Evolutionary conservation across 768 basidiomycete genomes (phyloP).

Genomic region (Auriscalpium orientale): DNA sequence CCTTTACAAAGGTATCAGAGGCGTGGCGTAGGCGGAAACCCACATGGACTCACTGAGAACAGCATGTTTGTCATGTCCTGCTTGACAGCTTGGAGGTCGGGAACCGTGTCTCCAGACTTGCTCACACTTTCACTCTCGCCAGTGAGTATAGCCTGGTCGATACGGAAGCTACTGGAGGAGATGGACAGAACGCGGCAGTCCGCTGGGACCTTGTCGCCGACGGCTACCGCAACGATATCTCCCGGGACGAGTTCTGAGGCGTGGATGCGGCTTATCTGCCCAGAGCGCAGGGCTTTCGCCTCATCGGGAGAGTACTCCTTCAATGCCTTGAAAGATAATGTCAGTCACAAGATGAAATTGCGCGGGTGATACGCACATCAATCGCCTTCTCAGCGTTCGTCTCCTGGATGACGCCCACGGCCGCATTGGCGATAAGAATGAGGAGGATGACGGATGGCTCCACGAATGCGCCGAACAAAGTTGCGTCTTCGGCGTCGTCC

Average conservation of each 20-base stretch:
- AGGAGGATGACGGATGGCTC: conserved; percentile 93
- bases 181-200: conserved; percentile 88
- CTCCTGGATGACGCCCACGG: conserved; percentile 96
- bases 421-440: conserved; percentile 94
- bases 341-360: not conserved
- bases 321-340: conserved; percentile 54
- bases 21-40: not conserved
- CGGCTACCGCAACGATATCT: conserved; percentile 84
- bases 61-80: conserved; percentile 98
- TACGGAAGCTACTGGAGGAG: conserved; percentile 86
- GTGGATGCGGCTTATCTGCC: conserved; percentile 64
- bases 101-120: conserved; percentile 64
- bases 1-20: conserved; percentile 36
- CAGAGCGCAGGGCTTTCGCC: conserved; percentile 79
- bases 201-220: conserved; percentile 93
- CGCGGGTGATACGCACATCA: conserved; percentile 55
- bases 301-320: conserved; percentile 98
- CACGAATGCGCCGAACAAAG: conserved; percentile 80
- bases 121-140: conserved; percentile 88
- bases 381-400: conserved; percentile 95
- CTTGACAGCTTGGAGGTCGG: conserved; percentile 79
- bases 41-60: conserved; percentile 59
- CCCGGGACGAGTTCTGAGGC: conserved; percentile 91
- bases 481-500: conserved; percentile 65
- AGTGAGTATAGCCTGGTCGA: conserved; percentile 96